Conservation (phyloP, 345 rosid species). For the Sisymbrium irio region DNA sequence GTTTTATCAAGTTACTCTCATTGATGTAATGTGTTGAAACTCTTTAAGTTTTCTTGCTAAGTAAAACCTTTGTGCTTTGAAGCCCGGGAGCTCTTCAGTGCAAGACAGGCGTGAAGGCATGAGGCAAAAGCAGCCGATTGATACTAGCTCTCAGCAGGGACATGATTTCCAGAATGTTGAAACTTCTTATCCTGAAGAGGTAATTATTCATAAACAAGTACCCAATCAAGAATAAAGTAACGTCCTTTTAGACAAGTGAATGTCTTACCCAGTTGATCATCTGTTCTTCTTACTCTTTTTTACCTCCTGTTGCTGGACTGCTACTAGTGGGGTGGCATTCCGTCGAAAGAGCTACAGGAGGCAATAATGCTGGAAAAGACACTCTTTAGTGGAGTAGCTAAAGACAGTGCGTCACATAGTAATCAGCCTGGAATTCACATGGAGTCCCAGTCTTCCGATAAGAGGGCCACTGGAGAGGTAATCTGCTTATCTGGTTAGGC, state of each 20-base stretch:
- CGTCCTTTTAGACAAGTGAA: neutral
- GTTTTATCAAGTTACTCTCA: conserved; percentile 1
- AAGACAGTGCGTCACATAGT: conserved; percentile 29
- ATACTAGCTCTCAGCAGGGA: conserved; percentile 26
- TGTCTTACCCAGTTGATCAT: conserved; percentile 3
- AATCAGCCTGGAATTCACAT: conserved; percentile 3
- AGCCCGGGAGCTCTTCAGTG: conserved; percentile 48
- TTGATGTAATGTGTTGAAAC: neutral
- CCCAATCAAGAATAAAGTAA: neutral
- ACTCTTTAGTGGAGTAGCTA: conserved; percentile 45
- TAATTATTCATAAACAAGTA: conserved; percentile 19
- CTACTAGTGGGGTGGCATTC: conserved; percentile 62
- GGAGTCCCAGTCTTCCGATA: conserved; percentile 8
- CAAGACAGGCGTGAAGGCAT: conserved; percentile 30
- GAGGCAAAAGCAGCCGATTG: conserved; percentile 32
- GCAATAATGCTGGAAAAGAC: conserved; percentile 64
- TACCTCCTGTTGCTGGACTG: conserved; percentile 12
- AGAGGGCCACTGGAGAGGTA: conserved; percentile 19
- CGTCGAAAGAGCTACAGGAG: conserved; percentile 62
- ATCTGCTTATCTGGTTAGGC: neutral
- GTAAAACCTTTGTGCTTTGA: conserved; percentile 5
- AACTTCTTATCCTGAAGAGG: conserved; percentile 41
- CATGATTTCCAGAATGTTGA: conserved; percentile 26
- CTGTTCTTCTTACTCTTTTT: conserved; percentile 11
- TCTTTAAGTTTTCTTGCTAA: conserved; percentile 23